Base-by-base conservation (phyloP, 176 grass and related monocot genomes). In the Oryza nivara region DNA sequence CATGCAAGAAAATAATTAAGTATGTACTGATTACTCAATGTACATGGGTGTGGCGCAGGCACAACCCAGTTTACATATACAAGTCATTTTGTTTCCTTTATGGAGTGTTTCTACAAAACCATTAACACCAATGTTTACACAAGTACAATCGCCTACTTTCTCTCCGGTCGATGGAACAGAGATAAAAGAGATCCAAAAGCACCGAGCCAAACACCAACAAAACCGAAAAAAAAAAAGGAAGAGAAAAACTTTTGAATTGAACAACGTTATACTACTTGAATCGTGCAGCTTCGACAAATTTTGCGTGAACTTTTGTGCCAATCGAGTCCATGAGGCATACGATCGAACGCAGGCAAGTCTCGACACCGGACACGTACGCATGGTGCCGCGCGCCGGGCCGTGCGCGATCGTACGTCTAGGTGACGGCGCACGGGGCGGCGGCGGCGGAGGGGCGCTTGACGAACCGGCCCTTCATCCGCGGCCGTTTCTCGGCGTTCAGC, bases 401-500 rank as follows among this genome's bases (percentile, higher is more conserved):
- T 17, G 6, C 17, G 52, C 41, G 26, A 16, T 8, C 58, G 30
- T 32, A 32, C 30, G 14, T 2, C 65, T 78, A 86, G 25, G 74
- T 68, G 74, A 90, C 69, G 28, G 48, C 80, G 69, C 88, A 90
- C 47, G 83, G 56, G 34, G 28, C 70, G 22, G 11, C 25, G 19
- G 83, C 56, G 34, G 43, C 69, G 30, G 75, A 30, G 43, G 88
- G 22, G 43, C 93, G 89, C 88, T 99, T 99, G 48, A 96, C 93
- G 81, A 99, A 99, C 10, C 96, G 91, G 47, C 96, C 96, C 80
- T 99, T 99, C 89, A 99, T 99, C 70, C 96, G 82, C 4, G 96
- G 93, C 54, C 96, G 88, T 85, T 99, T 99, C 93, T 99, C 93
- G 2, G 96, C 96, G 78, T 99, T 99, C 35, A 99, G 92, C 82